These are phyloP conservation scores for Hypoxylon fragiforme DNA, from an alignment of 495 filamentous ascomycete genomes.

Conservation along the genomic window DNA sequence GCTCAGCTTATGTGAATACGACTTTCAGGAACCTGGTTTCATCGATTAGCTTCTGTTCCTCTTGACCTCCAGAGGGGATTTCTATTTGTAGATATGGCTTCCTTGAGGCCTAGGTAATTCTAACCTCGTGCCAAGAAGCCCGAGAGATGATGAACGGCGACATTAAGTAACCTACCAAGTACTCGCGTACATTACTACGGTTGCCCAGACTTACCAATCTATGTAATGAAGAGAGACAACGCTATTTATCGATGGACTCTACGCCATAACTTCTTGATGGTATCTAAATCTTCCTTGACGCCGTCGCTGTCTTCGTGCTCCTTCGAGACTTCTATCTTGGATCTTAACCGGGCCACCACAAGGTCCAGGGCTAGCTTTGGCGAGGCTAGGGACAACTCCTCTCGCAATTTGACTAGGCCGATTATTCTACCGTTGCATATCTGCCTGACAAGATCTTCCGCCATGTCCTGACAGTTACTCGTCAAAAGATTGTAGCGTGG, in stretches of 20 bases:
- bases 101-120: too few relatives aligned
- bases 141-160: too few relatives aligned
- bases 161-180: too few relatives aligned
- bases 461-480: constrained; percentile 34
- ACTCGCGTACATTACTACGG: neutral
- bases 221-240: neutral
- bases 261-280: constrained; percentile 19
- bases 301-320: constrained; percentile 22
- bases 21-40: too few relatives aligned
- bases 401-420: constrained; percentile 28
- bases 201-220: neutral
- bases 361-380: constrained; percentile 29
- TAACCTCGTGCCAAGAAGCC: too few relatives aligned
- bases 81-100: too few relatives aligned
- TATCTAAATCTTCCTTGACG: constrained; percentile 19
- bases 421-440: constrained; percentile 29
- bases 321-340: constrained; percentile 20
- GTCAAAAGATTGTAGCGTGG: constrained; percentile 30
- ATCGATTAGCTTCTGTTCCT: too few relatives aligned
- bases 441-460: constrained; percentile 24
- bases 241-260: constrained; percentile 9
- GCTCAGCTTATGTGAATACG: too few relatives aligned
- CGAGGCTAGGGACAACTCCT: constrained; percentile 24
- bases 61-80: too few relatives aligned
- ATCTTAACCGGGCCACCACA: constrained; percentile 25